These are phyloP conservation scores for Aspergillus haitiensis DNA, from an alignment of 495 filamentous ascomycete species.

Conservation along the genomic window DNA sequence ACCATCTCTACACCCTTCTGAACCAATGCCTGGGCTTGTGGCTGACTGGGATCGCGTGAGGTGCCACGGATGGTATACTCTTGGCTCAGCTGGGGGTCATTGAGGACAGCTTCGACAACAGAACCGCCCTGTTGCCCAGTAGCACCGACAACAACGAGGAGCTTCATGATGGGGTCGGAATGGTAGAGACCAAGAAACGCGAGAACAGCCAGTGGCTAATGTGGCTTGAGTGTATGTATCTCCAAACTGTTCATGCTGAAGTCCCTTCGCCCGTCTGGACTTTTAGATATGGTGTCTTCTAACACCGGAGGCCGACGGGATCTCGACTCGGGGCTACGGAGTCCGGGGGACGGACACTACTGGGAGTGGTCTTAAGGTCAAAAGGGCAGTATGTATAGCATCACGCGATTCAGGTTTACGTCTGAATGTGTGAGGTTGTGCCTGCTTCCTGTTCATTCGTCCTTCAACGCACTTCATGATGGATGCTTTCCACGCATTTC, in stretches of 20 bases:
- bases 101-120: constrained; percentile 7
- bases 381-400: constrained; percentile 4
- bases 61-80: constrained; percentile 14
- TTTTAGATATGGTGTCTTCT: not conserved
- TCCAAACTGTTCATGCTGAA: not conserved
- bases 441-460: not conserved
- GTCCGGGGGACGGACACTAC: not conserved
- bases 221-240: too few species aligned
- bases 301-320: not conserved
- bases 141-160: constrained; percentile 9
- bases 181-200: not conserved
- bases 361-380: not conserved
- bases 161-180: not conserved
- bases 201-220: not conserved
- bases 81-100: not conserved
- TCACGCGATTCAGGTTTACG: not conserved
- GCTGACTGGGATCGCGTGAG: constrained; percentile 2
- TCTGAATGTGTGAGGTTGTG: not conserved
- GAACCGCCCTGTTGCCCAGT: constrained; percentile 17
- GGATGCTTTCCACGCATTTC: not conserved
- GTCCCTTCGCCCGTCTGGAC: not conserved
- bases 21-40: not conserved
- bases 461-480: not conserved
- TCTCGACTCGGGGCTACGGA: not conserved
- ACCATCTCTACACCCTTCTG: constrained; percentile 33